Evolutionary conservation across 148 eudicot genomes (phyloP).

Genomic region (Camellia granthamiana): DNA sequence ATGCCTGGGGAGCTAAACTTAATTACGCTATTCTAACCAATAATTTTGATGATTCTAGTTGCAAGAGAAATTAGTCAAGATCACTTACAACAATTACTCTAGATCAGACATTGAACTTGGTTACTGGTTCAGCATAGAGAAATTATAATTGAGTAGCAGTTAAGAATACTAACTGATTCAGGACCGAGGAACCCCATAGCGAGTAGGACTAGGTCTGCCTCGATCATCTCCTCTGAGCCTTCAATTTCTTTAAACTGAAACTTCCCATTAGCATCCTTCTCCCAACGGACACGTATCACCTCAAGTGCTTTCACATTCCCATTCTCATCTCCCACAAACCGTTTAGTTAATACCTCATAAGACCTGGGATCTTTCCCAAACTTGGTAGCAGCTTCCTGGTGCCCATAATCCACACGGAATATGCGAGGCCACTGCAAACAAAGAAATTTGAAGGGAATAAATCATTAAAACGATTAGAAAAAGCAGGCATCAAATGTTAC

Average conservation of each 20-base stretch:
- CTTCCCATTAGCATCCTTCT: constrained; percentile 83
- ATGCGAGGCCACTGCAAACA: constrained; percentile 90
- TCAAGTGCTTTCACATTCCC: constrained; percentile 86
- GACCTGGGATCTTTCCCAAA: constrained; percentile 96
- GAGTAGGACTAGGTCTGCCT: constrained; percentile 78
- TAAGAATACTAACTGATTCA: constrained; percentile 67
- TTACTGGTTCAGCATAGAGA: not conserved
- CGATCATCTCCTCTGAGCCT: constrained; percentile 74
- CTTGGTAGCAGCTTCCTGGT: constrained; percentile 89
- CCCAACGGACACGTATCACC: constrained; percentile 78
- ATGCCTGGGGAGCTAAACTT: too few relatives aligned
- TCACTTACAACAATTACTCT: not conserved
- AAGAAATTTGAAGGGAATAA: not conserved
- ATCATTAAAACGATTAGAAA: not conserved
- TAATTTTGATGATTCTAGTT: not conserved
- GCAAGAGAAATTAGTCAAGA: not conserved
- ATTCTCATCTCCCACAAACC: constrained; percentile 83
- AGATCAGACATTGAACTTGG: too few relatives aligned
- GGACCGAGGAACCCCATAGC: constrained; percentile 99
- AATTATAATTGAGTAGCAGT: constrained; percentile 6
- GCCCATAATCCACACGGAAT: constrained; percentile 97
- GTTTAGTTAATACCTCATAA: constrained; percentile 88
- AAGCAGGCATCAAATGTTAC: not conserved
- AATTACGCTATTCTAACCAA: too few relatives aligned
- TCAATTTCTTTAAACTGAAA: constrained; percentile 87